Evolutionary conservation across 202 grass and related monocot genomes (phyloP), one percentile per base, ranked within the genome.

Genomic region (Brachypodium distachyon): DNA sequence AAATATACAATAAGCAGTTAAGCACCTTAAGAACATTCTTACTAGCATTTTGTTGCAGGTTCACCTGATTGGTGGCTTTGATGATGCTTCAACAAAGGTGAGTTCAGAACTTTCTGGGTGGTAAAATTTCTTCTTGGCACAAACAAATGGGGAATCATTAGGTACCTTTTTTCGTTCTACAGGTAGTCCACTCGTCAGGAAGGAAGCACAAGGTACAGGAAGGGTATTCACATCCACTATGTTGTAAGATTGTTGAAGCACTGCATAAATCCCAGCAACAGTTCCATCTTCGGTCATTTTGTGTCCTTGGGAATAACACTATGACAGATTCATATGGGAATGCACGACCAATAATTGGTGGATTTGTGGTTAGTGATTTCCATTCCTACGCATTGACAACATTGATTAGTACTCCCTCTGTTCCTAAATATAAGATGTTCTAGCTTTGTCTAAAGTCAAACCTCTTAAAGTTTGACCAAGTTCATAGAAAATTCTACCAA

Each of bases 231-330:
- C 83, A 87, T 58, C 80, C 80, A 53, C 84, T 99, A 61, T 99
- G 96, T 85, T 88, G 83, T 57, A 86, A 90, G 85, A 90, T 99
- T 79, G 77, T 92, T 78, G 92, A 84, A 74, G 83, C 53, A n/a
- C 67, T 95, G 71, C 74, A 85, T 70, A 84, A 72, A 47, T 88
- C 70, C 41, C 77, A 71, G 17, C 69, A 81, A 85, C 77, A 85
- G 33, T 99, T 99, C 77, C 54, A 90, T 67, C 85, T 99, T 67
- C 77, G 48, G 34, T 73, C 83, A 5, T 80, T 92, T 17, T 90
- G 87, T 90, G 85, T 95, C 82, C 88, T 95, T 67, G 77, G 56
- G 23, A 90, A 85, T 40, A 99, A 99, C 81, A 95, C 96, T 4
- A 81, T 49, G 14, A 76, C 65, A 19, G 83, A 95, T 80, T 89